Percentiles rank a stretch among this genome's conserved stretches.
Conservation (phyloP, 1,284 basidiomycete species). For the Pyrrhoderma noxium region DNA sequence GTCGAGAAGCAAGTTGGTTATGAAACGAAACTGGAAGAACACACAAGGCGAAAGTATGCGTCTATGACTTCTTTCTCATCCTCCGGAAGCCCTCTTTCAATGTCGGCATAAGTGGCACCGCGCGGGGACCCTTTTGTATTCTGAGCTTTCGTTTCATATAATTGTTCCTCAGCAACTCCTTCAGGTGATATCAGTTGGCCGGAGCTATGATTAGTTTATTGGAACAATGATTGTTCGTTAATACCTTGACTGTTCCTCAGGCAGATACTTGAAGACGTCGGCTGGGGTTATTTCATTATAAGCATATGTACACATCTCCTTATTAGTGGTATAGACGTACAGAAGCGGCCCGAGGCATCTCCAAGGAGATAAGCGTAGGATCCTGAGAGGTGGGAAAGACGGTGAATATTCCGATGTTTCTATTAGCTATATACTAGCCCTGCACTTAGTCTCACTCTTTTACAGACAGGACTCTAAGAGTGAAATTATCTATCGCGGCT, state of each 20-base stretch:
- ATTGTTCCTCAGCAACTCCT: neutral
- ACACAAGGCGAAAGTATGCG: neutral
- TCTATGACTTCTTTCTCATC: neutral
- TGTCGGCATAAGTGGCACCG: neutral
- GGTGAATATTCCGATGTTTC: no score
- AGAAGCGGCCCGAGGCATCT: no score
- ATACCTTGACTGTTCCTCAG: slow-evolving; percentile 4
- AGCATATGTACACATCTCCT: no score
- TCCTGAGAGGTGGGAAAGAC: no score
- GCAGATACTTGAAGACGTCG: neutral
- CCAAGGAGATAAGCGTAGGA: no score
- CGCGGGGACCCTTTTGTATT: neutral
- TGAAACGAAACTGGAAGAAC: neutral
- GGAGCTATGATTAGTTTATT: neutral
- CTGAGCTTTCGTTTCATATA: slow-evolving; percentile 3
- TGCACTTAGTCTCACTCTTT: no score
- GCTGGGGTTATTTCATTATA: no score
- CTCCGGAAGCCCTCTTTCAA: neutral
- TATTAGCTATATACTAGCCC: no score
- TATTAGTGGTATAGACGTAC: no score
- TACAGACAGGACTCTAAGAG: no score
- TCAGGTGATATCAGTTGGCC: neutral
- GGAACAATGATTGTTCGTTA: no score
- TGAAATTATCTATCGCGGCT: no score
- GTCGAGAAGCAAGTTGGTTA: neutral